Base-by-base conservation (phyloP, 345 rosid genomes). In the Boechera stricta region DNA sequence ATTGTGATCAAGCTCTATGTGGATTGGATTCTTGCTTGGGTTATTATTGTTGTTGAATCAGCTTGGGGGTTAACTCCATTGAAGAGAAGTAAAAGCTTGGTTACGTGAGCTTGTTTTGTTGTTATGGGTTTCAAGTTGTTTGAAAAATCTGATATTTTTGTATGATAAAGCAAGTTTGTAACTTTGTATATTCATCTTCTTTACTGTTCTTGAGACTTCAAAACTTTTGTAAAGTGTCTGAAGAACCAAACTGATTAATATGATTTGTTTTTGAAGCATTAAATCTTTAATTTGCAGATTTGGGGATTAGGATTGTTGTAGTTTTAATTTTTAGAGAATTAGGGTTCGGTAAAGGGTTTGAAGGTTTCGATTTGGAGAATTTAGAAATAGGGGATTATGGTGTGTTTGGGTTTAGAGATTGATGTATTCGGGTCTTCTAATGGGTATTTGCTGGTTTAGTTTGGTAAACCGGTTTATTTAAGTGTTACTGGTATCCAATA, bases 31-130 rank as follows among this genome's bases (percentile, higher is more conserved):
- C 82, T 94, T 51, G 86, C 77, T 38, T 51, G 49, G 69, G 91
- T 82, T 7, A 2, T 89, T 13, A 91, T 82, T 38, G 97, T 90
- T 55, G 86, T 85, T 31, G 97, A 94, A 59, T 84, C 92, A 0
- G 73, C 77, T 60, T 90, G 88, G 89, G 97, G 95, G 2, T 32
- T 87, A n/a, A 38, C 76, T 31, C 86, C 98, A 35, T 72, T 94
- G 68, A 83, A 81, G 72, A 76, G 97, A 70, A 92, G 97, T 68
- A 38, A 65, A 16, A 54, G 42, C 39, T 73, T 92, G 73, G 65
- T 87, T 12, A 80, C 69, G 29, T 52, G 21, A 21, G 21, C n/a
- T n/a, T 66, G 54, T 18, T 52, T 38, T 21, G 21, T 21, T 21
- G 11, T 38, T 70, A 12, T 24, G 52, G 3, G 36, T 41, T 63